Conservation (phyloP, 371 early-diverging fungal genomes). For the Mortierella sp. region DNA sequence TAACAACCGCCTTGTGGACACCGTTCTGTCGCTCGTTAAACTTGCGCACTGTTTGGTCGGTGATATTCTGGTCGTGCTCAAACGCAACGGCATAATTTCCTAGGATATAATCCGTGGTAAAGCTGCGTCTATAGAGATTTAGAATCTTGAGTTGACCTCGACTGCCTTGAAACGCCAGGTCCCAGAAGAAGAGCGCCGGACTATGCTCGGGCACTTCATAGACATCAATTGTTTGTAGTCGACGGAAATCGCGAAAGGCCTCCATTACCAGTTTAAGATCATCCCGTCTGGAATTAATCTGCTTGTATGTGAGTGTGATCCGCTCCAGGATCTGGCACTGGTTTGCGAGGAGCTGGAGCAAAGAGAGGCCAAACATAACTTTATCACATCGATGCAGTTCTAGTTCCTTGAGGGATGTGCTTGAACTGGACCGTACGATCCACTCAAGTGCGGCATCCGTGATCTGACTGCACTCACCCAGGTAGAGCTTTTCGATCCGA, state of each 20-base stretch:
- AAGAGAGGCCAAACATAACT: constrained; percentile 32
- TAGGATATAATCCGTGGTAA: constrained; percentile 39
- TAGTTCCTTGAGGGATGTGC: constrained; percentile 29
- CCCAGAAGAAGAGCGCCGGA: constrained; percentile 54
- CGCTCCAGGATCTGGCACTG: constrained; percentile 38
- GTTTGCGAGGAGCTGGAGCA: constrained; percentile 25
- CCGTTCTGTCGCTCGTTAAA: constrained; percentile 42
- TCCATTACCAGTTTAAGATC: constrained; percentile 54
- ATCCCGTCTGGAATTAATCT: constrained; percentile 49
- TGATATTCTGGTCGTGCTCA: constrained; percentile 42
- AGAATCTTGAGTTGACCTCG: constrained; percentile 24
- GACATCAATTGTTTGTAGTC: constrained; percentile 24
- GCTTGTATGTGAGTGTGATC: constrained; percentile 44
- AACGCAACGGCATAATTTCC: constrained; percentile 41
- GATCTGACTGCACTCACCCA: constrained; percentile 39
- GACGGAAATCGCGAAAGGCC: constrained; percentile 39
- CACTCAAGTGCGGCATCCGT: constrained; percentile 45
- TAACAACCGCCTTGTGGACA: constrained; percentile 26
- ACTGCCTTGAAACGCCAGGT: constrained; percentile 40
- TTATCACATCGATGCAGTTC: constrained; percentile 51
- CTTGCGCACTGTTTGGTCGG: constrained; percentile 36
- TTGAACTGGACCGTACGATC: constrained; percentile 44
- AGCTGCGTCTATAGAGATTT: constrained; percentile 43
- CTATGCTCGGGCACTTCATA: constrained; percentile 50
- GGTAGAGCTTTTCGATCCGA: constrained; percentile 24